Conservation (phyloP, 1,139 yeast genomes). For the Taphrina deformans region DNA sequence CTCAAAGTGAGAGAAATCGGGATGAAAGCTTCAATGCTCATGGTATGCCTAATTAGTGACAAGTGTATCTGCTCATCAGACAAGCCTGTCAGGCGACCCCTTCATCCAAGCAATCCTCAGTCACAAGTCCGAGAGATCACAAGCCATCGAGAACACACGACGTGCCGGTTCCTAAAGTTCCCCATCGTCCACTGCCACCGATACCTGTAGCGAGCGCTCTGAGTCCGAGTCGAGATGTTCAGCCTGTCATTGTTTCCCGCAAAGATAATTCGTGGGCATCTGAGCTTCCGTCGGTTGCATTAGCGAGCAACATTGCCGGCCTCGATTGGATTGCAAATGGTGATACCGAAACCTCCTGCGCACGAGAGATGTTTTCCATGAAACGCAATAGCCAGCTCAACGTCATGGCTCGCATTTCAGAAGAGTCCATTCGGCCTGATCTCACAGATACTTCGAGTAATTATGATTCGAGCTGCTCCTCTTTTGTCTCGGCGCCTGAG, state of each 20-base stretch:
- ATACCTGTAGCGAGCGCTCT: not conserved
- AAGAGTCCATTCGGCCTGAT: not conserved
- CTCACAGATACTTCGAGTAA: not conserved
- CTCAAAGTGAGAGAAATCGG: no score
- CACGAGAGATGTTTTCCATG: not conserved
- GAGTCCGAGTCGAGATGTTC: not conserved
- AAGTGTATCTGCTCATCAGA: not conserved
- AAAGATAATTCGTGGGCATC: not conserved
- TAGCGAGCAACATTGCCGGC: not conserved
- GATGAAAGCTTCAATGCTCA: no score
- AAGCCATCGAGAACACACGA: no score
- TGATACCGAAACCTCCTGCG: not conserved
- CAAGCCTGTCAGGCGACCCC: not conserved
- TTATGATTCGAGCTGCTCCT: conserved; percentile 1
- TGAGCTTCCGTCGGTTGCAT: not conserved
- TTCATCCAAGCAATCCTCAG: no score
- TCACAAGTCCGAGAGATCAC: no score
- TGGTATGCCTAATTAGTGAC: not conserved
- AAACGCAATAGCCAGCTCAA: not conserved
- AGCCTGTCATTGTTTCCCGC: not conserved
- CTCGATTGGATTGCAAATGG: not conserved
- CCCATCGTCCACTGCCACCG: not conserved
- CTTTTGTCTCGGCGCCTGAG: not conserved
- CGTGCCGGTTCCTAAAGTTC: no score
- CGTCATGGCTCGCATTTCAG: conserved; percentile 1